Evolutionary conservation across 169 alveolate species (phyloP).

Genomic region (Babesia caballi): DNA sequence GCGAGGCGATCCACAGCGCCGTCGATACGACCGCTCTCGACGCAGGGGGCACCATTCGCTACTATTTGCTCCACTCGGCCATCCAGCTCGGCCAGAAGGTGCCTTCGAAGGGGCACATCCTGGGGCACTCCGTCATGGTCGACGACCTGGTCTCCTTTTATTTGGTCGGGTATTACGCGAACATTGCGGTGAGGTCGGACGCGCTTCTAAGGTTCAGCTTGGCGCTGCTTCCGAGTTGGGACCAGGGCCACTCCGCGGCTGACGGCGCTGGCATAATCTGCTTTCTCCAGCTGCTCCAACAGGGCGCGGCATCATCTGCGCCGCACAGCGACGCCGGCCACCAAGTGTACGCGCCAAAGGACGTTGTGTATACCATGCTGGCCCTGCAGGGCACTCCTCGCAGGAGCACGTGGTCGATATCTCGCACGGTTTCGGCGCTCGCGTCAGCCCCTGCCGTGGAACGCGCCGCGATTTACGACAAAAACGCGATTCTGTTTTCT

Average conservation of each 20-base stretch:
- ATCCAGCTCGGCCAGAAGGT: background rate
- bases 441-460: background rate
- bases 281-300: background rate
- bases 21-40: background rate
- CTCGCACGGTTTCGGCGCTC: constrained; percentile 1
- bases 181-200: background rate
- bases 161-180: constrained; percentile 9
- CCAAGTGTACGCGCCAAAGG: background rate
- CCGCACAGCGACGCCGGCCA: background rate
- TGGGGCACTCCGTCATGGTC: background rate
- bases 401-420: background rate
- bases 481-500: constrained; percentile 14
- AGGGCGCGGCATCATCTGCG: background rate
- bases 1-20: background rate
- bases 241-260: background rate
- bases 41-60: background rate
- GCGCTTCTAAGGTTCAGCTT: background rate
- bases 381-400: constrained; percentile 7
- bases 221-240: constrained; percentile 2
- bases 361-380: constrained; percentile 1
- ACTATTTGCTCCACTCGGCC: constrained; percentile 2
- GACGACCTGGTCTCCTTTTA: constrained; percentile 9
- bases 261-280: background rate
- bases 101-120: background rate
- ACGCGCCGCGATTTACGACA: background rate